Evolutionary conservation across 441 rosid genomes (phyloP), one percentile per base, ranked within the genome.

Genomic region (Macaranga tanarius): DNA sequence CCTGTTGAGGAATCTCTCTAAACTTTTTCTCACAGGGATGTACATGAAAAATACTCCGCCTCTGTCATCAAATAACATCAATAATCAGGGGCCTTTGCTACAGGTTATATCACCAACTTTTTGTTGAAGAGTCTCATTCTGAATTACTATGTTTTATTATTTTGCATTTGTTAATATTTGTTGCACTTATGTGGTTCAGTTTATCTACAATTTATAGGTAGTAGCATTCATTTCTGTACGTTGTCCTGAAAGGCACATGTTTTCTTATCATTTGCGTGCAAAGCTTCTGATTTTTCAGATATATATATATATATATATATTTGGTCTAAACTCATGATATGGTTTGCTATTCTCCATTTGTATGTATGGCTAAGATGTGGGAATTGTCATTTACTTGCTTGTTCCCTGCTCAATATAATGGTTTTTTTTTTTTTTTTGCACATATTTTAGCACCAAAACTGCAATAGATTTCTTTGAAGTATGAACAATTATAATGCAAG

Each of bases 31-130:
- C 26, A 23, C 86, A 91, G 99, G 95, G 73, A 84, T 85, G 83
- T 88, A 83, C 77, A 83, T 79, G 84, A 89, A 88, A 86, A 85
- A 68, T 78, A 79, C 89, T 74, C 86, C 90, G 62, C 86, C 93
- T 76, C 54, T 84, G 64, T 74, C 87, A 55, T 80, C 96, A 47
- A 92, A 83, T 83, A 86, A 61, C 80, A 83, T 86, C 63, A 76
- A 73, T 81, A 85, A 72, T 81, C 97, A 86, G 73, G 97, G 90
- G 67, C 71, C 87, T 69, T 63, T 90, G 74, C 70, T 92, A 81
- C 99, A 93, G 97, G 97, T 95, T 71, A 66, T 71, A 72, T 74
- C 17, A 65, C 73, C 75, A 57, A 26, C n/a, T 72, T 67, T 54
- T 28, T 70, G 6, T 40, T 47, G 15, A 48, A 40, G 26, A 20